Evolutionary conservation across 139 green algal genomes (phyloP).

Genomic region (Asterochloris sp.): DNA sequence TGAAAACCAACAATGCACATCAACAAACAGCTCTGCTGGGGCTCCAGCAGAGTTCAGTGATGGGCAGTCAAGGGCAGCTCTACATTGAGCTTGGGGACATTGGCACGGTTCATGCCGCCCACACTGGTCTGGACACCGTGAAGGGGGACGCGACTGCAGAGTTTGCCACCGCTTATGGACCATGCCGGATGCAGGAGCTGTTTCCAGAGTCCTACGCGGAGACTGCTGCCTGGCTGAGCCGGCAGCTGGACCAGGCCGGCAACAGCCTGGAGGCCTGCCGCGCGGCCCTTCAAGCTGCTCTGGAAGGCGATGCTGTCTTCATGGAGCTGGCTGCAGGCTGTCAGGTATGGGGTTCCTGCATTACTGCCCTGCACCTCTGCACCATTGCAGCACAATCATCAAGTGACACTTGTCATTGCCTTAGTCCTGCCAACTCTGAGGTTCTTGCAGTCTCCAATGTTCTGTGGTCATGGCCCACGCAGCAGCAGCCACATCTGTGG

Average conservation of each 20-base stretch:
- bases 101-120: too few relatives aligned
- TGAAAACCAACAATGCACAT: not conserved
- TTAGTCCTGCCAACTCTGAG: too few relatives aligned
- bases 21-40: not conserved
- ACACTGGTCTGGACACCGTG: too few relatives aligned
- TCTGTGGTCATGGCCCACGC: too few relatives aligned
- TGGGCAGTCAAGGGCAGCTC: too few relatives aligned
- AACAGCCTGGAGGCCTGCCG: constrained; percentile 47
- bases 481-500: too few relatives aligned
- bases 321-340: constrained; percentile 41
- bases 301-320: constrained; percentile 54
- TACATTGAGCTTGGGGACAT: too few relatives aligned
- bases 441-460: too few relatives aligned
- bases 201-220: constrained; percentile 78
- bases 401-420: too few relatives aligned
- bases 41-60: not conserved
- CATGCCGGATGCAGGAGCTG: constrained; percentile 51
- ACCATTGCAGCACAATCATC: too few relatives aligned
- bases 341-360: constrained; percentile 14
- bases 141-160: too few relatives aligned
- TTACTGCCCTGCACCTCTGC: not conserved
- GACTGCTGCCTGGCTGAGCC: constrained; percentile 64
- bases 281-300: constrained; percentile 47
- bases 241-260: constrained; percentile 41
- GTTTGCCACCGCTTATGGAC: not conserved